Evolutionary conservation across 2,329 filamentous ascomycete species (phyloP).

Genomic region (Xylaria sp.): DNA sequence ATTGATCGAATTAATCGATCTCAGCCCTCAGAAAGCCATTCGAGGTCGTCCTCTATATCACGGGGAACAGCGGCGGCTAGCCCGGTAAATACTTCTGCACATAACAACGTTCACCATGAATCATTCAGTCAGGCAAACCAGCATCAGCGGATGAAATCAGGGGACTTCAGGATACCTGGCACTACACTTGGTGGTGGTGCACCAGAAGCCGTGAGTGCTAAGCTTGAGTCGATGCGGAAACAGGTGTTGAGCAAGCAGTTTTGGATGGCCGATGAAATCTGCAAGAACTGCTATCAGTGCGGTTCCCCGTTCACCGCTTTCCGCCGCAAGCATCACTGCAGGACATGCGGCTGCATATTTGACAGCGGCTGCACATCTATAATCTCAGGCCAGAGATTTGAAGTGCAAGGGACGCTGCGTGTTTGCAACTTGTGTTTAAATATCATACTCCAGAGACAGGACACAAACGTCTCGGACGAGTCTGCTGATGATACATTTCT

Average conservation of each 20-base stretch:
- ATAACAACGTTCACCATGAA: constrained; percentile 53
- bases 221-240: constrained; percentile 68
- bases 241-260: constrained; percentile 92
- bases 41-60: constrained; percentile 56
- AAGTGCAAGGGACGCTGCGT: constrained; percentile 74
- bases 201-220: constrained; percentile 54
- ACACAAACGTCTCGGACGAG: constrained; percentile 81
- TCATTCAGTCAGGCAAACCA: constrained; percentile 47
- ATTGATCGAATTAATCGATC: constrained; percentile 52
- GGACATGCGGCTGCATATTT: constrained; percentile 96
- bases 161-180: constrained; percentile 49
- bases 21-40: constrained; percentile 41
- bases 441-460: constrained; percentile 85
- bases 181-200: constrained; percentile 53
- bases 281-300: constrained; percentile 93
- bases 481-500: constrained; percentile 71
- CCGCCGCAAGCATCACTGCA: constrained; percentile 91
- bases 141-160: constrained; percentile 41
- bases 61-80: constrained; percentile 52
- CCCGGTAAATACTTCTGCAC: constrained; percentile 53
- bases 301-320: constrained; percentile 89
- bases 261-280: constrained; percentile 99
- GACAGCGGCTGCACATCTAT: constrained; percentile 92
- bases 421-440: constrained; percentile 91
- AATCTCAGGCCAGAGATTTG: constrained; percentile 83